Evolutionary conservation across 1,284 basidiomycete species (phyloP).

Genomic region (Phylloporus sp.): DNA sequence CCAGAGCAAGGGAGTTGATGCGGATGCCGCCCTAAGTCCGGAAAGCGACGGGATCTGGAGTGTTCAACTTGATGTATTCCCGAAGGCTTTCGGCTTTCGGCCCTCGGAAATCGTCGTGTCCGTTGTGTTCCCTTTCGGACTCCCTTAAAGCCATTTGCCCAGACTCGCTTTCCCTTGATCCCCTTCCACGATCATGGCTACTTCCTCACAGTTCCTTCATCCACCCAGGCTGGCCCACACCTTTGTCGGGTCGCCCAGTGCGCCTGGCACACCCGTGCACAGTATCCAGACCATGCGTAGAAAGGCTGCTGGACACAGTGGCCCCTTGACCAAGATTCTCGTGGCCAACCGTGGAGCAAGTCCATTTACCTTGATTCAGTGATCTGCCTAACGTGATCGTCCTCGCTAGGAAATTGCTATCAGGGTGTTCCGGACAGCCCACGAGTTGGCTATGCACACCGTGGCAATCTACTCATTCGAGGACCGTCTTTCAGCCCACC

Average conservation of each 20-base stretch:
- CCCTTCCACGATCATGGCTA: slow-evolving; percentile 50
- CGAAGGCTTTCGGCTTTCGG: slow-evolving; percentile 11
- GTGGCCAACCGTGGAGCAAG: slow-evolving; percentile 95
- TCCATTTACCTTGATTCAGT: slow-evolving; percentile 23
- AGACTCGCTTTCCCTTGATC: slow-evolving; percentile 18
- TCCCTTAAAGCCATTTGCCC: slow-evolving; percentile 23
- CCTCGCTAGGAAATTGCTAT: slow-evolving; percentile 94
- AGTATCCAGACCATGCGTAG: slow-evolving; percentile 92
- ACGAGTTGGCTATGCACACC: slow-evolving; percentile 99
- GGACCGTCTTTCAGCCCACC: slow-evolving; percentile 95
- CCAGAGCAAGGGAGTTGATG: slow-evolving; percentile 27
- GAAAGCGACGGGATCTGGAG: neutral
- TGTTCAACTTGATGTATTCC: neutral
- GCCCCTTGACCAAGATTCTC: slow-evolving; percentile 91
- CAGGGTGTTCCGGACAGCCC: slow-evolving; percentile 97
- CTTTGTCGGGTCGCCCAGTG: slow-evolving; percentile 75
- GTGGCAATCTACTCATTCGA: slow-evolving; percentile 98
- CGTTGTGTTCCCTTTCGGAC: neutral
- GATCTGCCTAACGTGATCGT: slow-evolving; percentile 12
- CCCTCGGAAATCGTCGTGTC: neutral
- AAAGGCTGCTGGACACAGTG: slow-evolving; percentile 90
- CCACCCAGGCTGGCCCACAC: slow-evolving; percentile 77
- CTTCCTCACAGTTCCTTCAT: slow-evolving; percentile 56
- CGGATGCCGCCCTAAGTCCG: slow-evolving; percentile 37
- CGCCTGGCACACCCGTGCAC: slow-evolving; percentile 81